These are phyloP conservation scores for Litchi chinensis DNA, from an alignment of 345 rosid species.

Conservation along the genomic window DNA sequence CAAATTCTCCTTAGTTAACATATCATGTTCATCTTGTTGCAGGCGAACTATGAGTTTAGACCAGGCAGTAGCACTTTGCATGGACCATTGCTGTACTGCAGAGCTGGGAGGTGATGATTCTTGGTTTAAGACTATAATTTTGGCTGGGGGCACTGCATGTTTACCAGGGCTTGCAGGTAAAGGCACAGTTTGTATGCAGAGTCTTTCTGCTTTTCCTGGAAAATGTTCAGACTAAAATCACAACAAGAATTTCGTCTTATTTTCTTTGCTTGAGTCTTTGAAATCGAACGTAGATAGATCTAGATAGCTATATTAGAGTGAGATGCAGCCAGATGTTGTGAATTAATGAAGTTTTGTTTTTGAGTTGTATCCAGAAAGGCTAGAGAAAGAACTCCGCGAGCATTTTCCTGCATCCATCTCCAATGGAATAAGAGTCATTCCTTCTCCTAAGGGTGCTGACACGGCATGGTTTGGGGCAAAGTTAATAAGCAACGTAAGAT, in stretches of 20 bases:
- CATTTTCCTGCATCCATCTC: constrained; percentile 55
- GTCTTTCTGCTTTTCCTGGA: background rate
- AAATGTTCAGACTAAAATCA: background rate
- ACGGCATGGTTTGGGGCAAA: constrained; percentile 93
- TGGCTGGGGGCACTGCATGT: constrained; percentile 82
- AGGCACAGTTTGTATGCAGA: background rate
- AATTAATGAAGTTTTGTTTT: background rate
- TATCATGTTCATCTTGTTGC: constrained; percentile 20
- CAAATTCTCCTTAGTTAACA: background rate
- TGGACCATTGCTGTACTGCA: constrained; percentile 85
- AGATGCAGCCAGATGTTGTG: background rate
- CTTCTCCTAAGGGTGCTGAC: constrained; percentile 75
- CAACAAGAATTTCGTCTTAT: background rate
- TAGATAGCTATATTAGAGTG: background rate
- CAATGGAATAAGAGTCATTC: constrained; percentile 66
- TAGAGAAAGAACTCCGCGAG: constrained; percentile 71
- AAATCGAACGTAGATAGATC: background rate
- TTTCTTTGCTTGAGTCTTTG: background rate
- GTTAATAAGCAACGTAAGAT: constrained; percentile 77
- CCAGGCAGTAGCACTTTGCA: constrained; percentile 89
- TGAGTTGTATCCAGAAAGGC: constrained; percentile 59
- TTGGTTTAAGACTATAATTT: constrained; percentile 91
- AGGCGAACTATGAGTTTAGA: constrained; percentile 86
- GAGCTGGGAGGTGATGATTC: constrained; percentile 62
- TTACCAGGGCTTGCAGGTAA: constrained; percentile 87